Conservation (phyloP, 257 asterid genomes). For the Plantago ovata region DNA sequence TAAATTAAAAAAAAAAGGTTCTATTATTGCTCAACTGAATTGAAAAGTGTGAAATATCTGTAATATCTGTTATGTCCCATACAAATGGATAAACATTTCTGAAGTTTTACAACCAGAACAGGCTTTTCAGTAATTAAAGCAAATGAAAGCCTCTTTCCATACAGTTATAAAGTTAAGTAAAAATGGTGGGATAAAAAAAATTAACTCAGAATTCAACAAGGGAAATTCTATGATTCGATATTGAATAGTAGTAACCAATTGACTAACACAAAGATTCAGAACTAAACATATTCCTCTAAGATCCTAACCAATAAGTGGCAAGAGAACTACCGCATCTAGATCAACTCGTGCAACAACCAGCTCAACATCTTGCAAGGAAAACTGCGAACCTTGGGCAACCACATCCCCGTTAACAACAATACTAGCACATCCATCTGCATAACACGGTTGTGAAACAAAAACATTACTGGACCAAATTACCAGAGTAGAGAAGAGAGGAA, state of each 20-base stretch:
- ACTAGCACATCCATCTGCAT: slow-evolving; percentile 79
- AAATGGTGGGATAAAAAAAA: no score
- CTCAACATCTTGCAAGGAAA: slow-evolving; percentile 71
- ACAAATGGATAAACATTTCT: no score
- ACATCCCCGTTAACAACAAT: slow-evolving; percentile 75
- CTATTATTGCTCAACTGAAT: no score
- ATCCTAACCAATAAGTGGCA: background rate
- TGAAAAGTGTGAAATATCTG: no score
- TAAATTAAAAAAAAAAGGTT: background rate
- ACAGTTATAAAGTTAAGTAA: no score
- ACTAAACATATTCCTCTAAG: background rate
- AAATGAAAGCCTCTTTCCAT: no score
- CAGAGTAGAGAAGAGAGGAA: no score
- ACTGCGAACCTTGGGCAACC: slow-evolving; percentile 76
- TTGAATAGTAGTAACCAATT: no score
- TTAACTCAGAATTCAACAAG: background rate
- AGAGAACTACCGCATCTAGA: slow-evolving; percentile 56
- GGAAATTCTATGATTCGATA: background rate
- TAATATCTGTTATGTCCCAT: no score
- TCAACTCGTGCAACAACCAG: slow-evolving; percentile 72
- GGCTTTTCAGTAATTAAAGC: no score
- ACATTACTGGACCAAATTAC: background rate
- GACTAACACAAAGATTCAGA: background rate
- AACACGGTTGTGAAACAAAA: slow-evolving; percentile 13
- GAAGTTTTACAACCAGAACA: no score